These are phyloP conservation scores for Extremus antarcticus DNA, from an alignment of 495 filamentous ascomycete species.

Conservation along the genomic window DNA sequence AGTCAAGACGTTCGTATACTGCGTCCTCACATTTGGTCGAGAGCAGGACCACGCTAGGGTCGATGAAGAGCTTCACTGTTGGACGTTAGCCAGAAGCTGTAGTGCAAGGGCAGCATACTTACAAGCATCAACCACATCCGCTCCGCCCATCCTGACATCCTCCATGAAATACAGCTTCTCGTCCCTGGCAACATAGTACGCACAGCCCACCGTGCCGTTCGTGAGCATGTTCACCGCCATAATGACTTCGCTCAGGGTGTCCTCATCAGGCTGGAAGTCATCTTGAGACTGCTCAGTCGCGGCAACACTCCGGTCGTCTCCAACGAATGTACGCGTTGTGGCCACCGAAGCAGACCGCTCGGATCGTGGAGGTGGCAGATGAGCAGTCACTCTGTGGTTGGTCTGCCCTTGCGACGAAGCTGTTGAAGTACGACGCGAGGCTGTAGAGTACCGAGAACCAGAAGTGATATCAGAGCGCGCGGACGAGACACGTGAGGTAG, in stretches of 20 bases:
- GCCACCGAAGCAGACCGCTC: conserved; percentile 8
- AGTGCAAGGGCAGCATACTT: conserved; percentile 17
- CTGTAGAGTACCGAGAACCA: conserved; percentile 5
- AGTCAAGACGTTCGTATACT: conserved; percentile 31
- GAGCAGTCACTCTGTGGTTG: neutral
- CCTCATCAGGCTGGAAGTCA: conserved; percentile 37
- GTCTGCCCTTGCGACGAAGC: conserved; percentile 1
- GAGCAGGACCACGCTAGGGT: conserved; percentile 70
- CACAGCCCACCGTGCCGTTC: conserved; percentile 66
- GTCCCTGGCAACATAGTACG: conserved; percentile 69
- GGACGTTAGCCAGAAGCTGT: neutral
- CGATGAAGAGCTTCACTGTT: conserved; percentile 58
- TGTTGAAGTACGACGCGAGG: neutral
- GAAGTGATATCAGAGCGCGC: neutral
- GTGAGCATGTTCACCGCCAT: conserved; percentile 74
- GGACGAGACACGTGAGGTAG: neutral
- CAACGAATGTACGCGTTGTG: conserved; percentile 5
- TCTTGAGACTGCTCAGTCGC: conserved; percentile 10
- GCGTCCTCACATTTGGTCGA: conserved; percentile 58
- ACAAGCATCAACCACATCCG: conserved; percentile 62
- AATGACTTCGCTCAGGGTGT: conserved; percentile 63
- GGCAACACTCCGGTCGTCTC: conserved; percentile 17
- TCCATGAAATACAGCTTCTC: conserved; percentile 70
- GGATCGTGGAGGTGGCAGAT: neutral
- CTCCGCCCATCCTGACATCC: conserved; percentile 60